Base-by-base conservation (phyloP, 139 green algal genomes). In the Klebsormidium nitens region DNA sequence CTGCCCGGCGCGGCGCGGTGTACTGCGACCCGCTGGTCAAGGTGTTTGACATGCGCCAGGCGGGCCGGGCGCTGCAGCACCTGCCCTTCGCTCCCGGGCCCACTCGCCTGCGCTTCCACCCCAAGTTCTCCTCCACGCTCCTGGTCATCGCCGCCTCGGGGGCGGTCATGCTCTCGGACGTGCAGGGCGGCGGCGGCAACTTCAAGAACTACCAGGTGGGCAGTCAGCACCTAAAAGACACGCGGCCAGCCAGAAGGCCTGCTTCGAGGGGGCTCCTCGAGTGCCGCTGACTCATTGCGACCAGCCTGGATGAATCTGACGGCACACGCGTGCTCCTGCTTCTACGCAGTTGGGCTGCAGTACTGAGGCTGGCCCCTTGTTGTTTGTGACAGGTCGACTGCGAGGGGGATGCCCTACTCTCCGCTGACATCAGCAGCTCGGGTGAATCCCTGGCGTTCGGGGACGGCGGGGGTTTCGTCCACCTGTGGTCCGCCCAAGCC, bases 381-480 rank as follows among this genome's bases (percentile, higher is more conserved):
- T 14, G 29, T n/a, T n/a, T n/a, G n/a, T n/a, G 49, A 50, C 73
- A 80, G 55, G 57, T 81, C 29, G 71, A 78, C 42, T 72, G 58
- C 38, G 69, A 77, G 57, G 74, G 74, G 11, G 74, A 92, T 61
- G 48, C 63, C n/a, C 59, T 94, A 34, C 40, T 76, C 19, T 23
- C 35, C 5, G 66, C 35, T 34, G 69, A 77, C 46, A 63, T 77
- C 11, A 39, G 36, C 1, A 69, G 59, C 34, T 73, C 77, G 2
- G 91, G 90, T 0, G 86, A 96, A 59, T 70, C 76, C 23, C 57
- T 90, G 11, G 87, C 75, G 5, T 90, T 95, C 75, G 87, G 81
- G 31, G 86, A 86, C 69, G 72, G 34, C 6, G 85, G 83, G n/a
- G 88, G 89, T 4, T 95, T 88, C 52, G 49, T 92, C 29, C 89